Conservation (phyloP, 2,329 filamentous ascomycete species). For the Grosmannia clavigera region DNA sequence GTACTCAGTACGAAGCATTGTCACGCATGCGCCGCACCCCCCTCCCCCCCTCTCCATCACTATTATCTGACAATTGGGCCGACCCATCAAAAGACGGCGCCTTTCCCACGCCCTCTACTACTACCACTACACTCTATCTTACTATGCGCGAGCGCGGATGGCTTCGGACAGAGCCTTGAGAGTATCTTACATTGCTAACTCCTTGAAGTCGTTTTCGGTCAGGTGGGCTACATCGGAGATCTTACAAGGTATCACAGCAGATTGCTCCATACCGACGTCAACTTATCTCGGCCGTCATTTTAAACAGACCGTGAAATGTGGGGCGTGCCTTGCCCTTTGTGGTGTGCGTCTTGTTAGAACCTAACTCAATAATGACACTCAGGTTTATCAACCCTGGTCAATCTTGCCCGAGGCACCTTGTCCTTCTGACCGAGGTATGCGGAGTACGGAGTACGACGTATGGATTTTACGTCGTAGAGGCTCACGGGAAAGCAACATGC, state of each 20-base stretch:
- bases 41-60: background rate
- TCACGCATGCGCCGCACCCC: background rate
- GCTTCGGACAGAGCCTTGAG: background rate
- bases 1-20: background rate
- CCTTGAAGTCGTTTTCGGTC: background rate
- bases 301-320: conserved; percentile 3
- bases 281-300: background rate
- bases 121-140: no score
- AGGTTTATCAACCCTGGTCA: background rate
- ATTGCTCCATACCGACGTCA: background rate
- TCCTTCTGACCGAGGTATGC: no score
- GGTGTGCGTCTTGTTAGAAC: conserved; percentile 4
- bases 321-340: conserved; percentile 3
- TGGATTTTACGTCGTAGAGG: no score
- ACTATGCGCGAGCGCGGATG: no score
- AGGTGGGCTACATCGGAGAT: background rate
- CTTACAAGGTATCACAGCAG: background rate
- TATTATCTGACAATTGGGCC: background rate
- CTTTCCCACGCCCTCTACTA: no score
- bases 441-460: no score
- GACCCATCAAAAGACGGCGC: no score
- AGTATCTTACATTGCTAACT: background rate
- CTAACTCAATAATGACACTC: background rate
- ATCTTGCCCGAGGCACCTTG: no score
- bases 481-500: no score